Base-by-base conservation (phyloP, 2,329 filamentous ascomycete genomes). In the Lachnellula occidentalis region DNA sequence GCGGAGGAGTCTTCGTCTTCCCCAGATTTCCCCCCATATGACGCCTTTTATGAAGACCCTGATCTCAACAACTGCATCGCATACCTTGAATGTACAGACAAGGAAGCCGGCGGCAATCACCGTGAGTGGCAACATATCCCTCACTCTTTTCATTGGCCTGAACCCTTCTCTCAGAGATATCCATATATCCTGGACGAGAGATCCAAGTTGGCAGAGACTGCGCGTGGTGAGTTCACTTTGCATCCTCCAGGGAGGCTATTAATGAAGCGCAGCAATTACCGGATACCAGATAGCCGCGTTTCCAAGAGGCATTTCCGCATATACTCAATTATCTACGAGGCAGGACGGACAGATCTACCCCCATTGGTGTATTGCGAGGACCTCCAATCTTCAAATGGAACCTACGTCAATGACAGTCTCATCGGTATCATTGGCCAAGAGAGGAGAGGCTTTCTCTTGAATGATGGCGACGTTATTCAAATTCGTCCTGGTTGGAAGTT, bases 241-340 rank as follows among this genome's bases (percentile, higher is more conserved):
- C 42, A 24, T 24, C 7, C 24, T 45, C 15, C 12, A 43, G 14
- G 15, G 22, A 17, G 3, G 39, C 19, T 51, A 34, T 31, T 51
- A 50, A 41, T n/a, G 12, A n/a, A 14, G 12, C 22, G 45, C 41
- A 76, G 73, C 56, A 67, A 72, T 5, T 66, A 76, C 36, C 62
- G 65, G 21, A 72, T 82, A n/a, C 60, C 71, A 2, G 67, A 73
- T 56, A 58, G 64, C 0, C 51, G 59, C 9, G 71, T 83, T 19
- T 83, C 80, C 1, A 74, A 78, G 50, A 72, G 74, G 24, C 80
- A 83, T 51, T 78, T 80, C 58, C 76, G 81, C 59, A 70, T 83
- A 34, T 83, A 82, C 63, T 76, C 76, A 1, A 69, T 83, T 41
- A 64, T 75, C 9, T 80, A 81, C 56, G 78, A 81, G 21, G 63